Evolutionary conservation across 257 asterid species (phyloP).

Genomic region (Knoxia roxburghii): DNA sequence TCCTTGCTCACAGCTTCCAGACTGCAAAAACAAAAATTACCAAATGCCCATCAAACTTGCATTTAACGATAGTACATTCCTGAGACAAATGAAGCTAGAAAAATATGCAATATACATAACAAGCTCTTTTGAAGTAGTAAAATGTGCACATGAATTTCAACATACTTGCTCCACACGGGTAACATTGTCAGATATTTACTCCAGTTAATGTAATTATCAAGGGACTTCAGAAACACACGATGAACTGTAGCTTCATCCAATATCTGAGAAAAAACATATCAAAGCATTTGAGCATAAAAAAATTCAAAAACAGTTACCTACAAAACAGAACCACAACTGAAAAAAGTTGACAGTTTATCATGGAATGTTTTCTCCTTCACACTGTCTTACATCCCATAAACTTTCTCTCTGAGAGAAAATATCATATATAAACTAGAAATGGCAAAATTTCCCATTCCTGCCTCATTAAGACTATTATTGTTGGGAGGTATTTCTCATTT

Average conservation of each 20-base stretch:
- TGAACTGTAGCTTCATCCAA: slow-evolving; percentile 98
- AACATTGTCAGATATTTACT: slow-evolving; percentile 66
- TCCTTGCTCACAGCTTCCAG: slow-evolving; percentile 82
- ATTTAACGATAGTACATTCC: background rate
- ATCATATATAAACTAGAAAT: background rate
- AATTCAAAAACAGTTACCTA: slow-evolving; percentile 10
- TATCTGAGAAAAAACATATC: slow-evolving; percentile 52
- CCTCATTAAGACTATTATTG: too few species aligned
- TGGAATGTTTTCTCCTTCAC: background rate
- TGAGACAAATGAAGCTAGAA: background rate
- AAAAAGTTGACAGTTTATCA: background rate
- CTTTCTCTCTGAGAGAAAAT: background rate
- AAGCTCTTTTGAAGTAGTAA: background rate
- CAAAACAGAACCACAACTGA: background rate
- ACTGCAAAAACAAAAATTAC: slow-evolving; percentile 40
- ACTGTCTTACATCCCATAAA: background rate
- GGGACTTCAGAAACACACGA: slow-evolving; percentile 76
- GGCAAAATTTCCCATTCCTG: too few species aligned
- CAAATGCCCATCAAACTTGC: slow-evolving; percentile 3
- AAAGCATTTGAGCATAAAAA: slow-evolving; percentile 10
- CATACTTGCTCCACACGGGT: slow-evolving; percentile 99
- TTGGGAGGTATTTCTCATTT: too few species aligned
- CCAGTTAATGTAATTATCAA: slow-evolving; percentile 96
- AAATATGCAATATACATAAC: background rate
- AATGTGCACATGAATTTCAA: slow-evolving; percentile 8